Percentiles rank a stretch among this genome's conserved stretches.
phyloP scores from a whole-genome alignment of 2,329 filamentous ascomycete species.

The Hyphodiscus sp. region DNA sequence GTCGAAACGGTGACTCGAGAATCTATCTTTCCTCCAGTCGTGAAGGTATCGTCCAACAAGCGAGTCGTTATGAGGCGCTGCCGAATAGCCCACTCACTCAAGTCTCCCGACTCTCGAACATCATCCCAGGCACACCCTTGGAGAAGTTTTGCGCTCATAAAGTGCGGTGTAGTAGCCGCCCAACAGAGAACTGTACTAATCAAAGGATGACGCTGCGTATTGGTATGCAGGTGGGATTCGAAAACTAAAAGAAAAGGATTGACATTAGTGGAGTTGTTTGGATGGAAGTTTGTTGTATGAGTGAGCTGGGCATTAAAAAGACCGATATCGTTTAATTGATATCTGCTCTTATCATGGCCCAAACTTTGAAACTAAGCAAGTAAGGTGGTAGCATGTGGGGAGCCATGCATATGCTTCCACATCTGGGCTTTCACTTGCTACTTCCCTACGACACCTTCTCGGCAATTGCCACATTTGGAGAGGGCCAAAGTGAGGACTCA shows the following conservation, averaged over 20 bases:
- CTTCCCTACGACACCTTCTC: not conserved
- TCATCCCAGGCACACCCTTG: slow-evolving; percentile 1
- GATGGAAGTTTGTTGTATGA: too few species aligned
- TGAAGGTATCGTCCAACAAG: not conserved
- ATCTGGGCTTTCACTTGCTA: too few species aligned
- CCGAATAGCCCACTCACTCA: not conserved
- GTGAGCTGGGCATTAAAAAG: not conserved
- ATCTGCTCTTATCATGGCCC: not conserved
- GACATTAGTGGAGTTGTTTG: too few species aligned
- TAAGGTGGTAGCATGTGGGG: not conserved
- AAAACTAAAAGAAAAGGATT: not conserved
- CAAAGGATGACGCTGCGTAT: not conserved
- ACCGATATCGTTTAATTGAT: not conserved
- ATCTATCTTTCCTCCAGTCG: not conserved
- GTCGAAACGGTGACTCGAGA: not conserved
- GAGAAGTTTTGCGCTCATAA: slow-evolving; percentile 2
- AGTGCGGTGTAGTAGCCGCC: not conserved
- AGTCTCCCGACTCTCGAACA: not conserved
- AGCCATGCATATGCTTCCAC: too few species aligned
- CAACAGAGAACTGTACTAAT: not conserved
- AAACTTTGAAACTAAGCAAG: not conserved
- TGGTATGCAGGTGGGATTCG: not conserved
- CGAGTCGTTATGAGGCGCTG: not conserved
- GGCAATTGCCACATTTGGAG: not conserved
- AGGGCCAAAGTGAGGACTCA: not conserved